Evolutionary conservation across 2,329 filamentous ascomycete species (phyloP).

Genomic region (Nemania abortiva): DNA sequence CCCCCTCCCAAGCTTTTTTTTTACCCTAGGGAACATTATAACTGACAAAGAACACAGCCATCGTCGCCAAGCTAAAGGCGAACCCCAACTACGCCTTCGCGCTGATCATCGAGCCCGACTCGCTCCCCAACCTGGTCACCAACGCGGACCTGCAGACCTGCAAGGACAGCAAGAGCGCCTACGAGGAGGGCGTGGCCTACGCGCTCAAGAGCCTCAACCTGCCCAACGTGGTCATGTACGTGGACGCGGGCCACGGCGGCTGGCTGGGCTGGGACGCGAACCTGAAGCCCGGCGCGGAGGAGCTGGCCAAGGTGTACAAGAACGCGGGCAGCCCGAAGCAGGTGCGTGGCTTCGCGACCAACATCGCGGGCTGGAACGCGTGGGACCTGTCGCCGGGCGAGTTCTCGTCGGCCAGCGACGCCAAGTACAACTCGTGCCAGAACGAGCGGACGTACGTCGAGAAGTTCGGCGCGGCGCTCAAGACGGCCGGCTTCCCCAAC

Average conservation of each 20-base stretch:
- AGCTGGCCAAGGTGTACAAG: constrained; percentile 65
- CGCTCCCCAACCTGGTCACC: constrained; percentile 70
- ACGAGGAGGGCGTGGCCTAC: constrained; percentile 65
- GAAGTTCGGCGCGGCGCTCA: constrained; percentile 76
- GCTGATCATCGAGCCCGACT: constrained; percentile 68
- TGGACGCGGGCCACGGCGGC: constrained; percentile 70
- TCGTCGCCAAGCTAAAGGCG: constrained; percentile 59
- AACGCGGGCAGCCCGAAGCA: constrained; percentile 63
- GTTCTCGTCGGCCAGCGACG: constrained; percentile 53
- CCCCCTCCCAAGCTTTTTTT: too few relatives aligned
- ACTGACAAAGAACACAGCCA: constrained; percentile 43
- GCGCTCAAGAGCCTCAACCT: constrained; percentile 66
- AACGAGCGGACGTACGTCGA: constrained; percentile 69
- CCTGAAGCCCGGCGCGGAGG: constrained; percentile 62
- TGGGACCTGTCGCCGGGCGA: constrained; percentile 54
- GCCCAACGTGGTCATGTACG: constrained; percentile 70
- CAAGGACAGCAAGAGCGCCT: constrained; percentile 59
- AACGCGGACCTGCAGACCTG: constrained; percentile 66
- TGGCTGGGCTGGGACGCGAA: constrained; percentile 72
- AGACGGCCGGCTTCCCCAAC: constrained; percentile 59
- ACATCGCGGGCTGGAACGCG: constrained; percentile 69
- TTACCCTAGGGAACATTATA: not conserved
- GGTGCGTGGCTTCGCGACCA: constrained; percentile 68
- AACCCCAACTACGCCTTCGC: constrained; percentile 61
- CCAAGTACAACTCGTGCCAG: constrained; percentile 62